Evolutionary conservation across 257 asterid genomes (phyloP).

Genomic region (Ballota nigra): DNA sequence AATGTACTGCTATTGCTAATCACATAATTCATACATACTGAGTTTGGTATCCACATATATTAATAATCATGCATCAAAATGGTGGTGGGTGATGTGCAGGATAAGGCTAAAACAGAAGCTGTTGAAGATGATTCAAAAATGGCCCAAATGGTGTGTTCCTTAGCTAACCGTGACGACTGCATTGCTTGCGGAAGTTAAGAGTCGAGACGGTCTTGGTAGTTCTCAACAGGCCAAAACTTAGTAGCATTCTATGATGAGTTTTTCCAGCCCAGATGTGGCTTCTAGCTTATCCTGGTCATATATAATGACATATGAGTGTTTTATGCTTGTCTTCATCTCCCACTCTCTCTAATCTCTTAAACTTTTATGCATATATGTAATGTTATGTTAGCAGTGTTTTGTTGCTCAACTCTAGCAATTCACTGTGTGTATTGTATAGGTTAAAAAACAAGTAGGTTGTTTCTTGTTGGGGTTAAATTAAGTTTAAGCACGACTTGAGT

Average conservation of each 20-base stretch:
- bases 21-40: not conserved
- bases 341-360: not conserved
- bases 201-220: too few relatives aligned
- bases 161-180: slow-evolving; percentile 82
- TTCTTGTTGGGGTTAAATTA: not conserved
- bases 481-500: not conserved
- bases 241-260: too few relatives aligned
- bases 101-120: slow-evolving; percentile 29
- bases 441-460: not conserved
- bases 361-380: not conserved
- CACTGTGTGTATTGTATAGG: too few relatives aligned
- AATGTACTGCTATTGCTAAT: slow-evolving; percentile 37
- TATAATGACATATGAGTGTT: not conserved
- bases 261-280: not conserved
- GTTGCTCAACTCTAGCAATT: not conserved
- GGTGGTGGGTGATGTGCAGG: slow-evolving; percentile 28
- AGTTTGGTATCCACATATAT: not conserved
- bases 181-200: slow-evolving; percentile 85
- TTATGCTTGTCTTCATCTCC: not conserved
- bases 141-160: slow-evolving; percentile 81
- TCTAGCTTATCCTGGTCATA: not conserved
- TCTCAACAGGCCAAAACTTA: too few relatives aligned
- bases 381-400: not conserved
- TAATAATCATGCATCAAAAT: not conserved
- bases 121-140: slow-evolving; percentile 56